Evolutionary conservation across 1,284 basidiomycete genomes (phyloP).

Genomic region (Cutaneotrichosporon mucoides): DNA sequence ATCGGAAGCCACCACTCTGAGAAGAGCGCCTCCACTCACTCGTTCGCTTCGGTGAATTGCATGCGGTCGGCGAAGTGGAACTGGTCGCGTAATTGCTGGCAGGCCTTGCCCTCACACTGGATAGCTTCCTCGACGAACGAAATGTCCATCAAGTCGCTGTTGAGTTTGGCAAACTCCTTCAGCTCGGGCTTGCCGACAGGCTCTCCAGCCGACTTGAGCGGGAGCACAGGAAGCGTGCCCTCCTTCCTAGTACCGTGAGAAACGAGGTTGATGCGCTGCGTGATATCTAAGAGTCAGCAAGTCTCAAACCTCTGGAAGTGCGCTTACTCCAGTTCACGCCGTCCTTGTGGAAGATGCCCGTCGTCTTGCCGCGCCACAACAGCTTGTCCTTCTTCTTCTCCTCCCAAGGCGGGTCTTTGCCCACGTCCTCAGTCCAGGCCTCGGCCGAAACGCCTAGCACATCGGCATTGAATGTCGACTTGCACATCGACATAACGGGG

Average conservation of each 20-base stretch:
- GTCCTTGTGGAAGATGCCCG: slow-evolving; percentile 57
- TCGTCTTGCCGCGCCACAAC: slow-evolving; percentile 64
- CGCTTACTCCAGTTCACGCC: slow-evolving; percentile 53
- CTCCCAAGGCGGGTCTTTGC: slow-evolving; percentile 57
- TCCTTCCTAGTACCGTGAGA: slow-evolving; percentile 43
- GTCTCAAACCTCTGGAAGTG: no score
- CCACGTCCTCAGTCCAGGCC: slow-evolving; percentile 46
- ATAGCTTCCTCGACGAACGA: slow-evolving; percentile 44
- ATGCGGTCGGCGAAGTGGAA: slow-evolving; percentile 54
- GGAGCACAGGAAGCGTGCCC: slow-evolving; percentile 47
- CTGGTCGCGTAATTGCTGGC: slow-evolving; percentile 49
- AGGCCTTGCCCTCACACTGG: slow-evolving; percentile 53
- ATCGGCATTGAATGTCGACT: slow-evolving; percentile 58
- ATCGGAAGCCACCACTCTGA: no score
- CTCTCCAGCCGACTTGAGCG: slow-evolving; percentile 24
- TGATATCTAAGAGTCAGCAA: slow-evolving; percentile 26
- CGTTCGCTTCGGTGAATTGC: slow-evolving; percentile 55
- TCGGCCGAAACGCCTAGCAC: slow-evolving; percentile 57
- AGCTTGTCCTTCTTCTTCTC: slow-evolving; percentile 58
- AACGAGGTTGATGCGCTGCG: slow-evolving; percentile 53
- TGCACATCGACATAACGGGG: slow-evolving; percentile 58
- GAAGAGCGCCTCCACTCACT: slow-evolving; percentile 14
- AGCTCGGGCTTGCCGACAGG: slow-evolving; percentile 51
- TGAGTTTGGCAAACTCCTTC: slow-evolving; percentile 44
- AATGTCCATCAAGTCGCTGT: slow-evolving; percentile 51